phyloP scores from a whole-genome alignment of 805 yeast genomes.

The Candida cerambycidarum region DNA sequence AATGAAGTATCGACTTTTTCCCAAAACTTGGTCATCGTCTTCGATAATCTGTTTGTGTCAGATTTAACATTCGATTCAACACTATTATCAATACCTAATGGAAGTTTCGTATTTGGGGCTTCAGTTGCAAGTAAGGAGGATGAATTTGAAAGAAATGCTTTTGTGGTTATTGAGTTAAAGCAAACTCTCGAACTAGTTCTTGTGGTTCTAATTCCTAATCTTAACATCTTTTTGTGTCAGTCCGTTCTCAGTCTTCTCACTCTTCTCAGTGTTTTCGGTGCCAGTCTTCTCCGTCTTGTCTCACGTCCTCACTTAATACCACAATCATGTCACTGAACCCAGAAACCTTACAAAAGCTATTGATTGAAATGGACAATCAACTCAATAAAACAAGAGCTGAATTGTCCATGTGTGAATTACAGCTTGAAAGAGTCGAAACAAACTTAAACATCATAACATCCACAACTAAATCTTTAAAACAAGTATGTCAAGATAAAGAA shows the following conservation, averaged over 20 bases:
- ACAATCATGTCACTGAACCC: constrained; percentile 43
- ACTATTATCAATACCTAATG: constrained; percentile 30
- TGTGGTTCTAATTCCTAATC: background rate
- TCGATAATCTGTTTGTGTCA: constrained; percentile 69
- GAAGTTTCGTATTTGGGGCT: constrained; percentile 16
- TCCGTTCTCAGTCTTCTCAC: no score
- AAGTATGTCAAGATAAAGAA: constrained; percentile 31
- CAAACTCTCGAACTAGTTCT: no score
- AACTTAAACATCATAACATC: constrained; percentile 53
- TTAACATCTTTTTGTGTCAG: constrained; percentile 1
- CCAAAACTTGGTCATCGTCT: constrained; percentile 78
- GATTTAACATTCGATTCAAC: constrained; percentile 53
- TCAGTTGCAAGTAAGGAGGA: constrained; percentile 20
- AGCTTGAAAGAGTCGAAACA: constrained; percentile 48
- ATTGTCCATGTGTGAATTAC: constrained; percentile 52
- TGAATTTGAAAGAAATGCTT: no score
- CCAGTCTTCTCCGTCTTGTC: no score
- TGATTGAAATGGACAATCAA: constrained; percentile 67
- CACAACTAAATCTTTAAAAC: constrained; percentile 55
- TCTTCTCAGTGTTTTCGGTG: no score
- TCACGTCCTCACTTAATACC: no score
- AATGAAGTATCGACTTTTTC: constrained; percentile 56
- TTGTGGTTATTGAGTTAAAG: no score
- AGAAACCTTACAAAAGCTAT: constrained; percentile 51
- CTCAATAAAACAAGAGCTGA: constrained; percentile 60